Evolutionary conservation across 169 alveolate genomes (phyloP), one percentile per base, ranked within the genome.

Genomic region (Miamiensis avidus): DNA sequence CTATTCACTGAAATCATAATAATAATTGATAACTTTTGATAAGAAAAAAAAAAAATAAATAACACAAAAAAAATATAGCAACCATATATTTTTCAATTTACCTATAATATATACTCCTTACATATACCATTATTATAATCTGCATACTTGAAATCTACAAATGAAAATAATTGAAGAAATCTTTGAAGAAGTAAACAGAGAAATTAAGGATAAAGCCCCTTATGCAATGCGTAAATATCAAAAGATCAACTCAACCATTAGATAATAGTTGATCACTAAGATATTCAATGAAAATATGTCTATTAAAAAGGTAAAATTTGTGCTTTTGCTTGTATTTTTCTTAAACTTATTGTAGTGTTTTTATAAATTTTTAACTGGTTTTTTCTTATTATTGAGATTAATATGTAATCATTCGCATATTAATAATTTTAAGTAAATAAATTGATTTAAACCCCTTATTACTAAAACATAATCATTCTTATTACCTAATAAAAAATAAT

Each of bases 141-240:
- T n/a, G n/a, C n/a, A n/a, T n/a, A n/a, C n/a, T n/a, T n/a, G n/a
- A n/a, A n/a, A n/a, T n/a, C n/a, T n/a, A n/a, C n/a, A n/a, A n/a
- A 79, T 79, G 84, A 79, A 79, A 79, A 72, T 79, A 27, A 34
- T 79, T 28, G 84, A 79, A 79, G 84, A 79, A 28, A 79, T 79
- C n/a, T 31, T 79, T 30, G 65, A 79, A 49, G 84, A 79, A 79
- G 84, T 79, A 6, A 74, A 79, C 84, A 34, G 64, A 49, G 84
- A 79, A 79, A 72, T 79, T 72, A 65, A 34, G 1, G 64, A 64
- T 79, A 49, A 79, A 72, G 84, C 84, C 30, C 84, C 84, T 33
- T 74, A 79, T 79, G 84, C 84, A 33, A 33, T 34, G 65, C 31
- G 84, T 29, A 79, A 79, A 79, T 79, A 79, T 72, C 29, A 79